A percentile compares a stretch with the other conserved stretches of the same genome.
Evolutionary conservation across 352 stramenopile genomes (phyloP).

Genomic region (Phytophthora cactorum): DNA sequence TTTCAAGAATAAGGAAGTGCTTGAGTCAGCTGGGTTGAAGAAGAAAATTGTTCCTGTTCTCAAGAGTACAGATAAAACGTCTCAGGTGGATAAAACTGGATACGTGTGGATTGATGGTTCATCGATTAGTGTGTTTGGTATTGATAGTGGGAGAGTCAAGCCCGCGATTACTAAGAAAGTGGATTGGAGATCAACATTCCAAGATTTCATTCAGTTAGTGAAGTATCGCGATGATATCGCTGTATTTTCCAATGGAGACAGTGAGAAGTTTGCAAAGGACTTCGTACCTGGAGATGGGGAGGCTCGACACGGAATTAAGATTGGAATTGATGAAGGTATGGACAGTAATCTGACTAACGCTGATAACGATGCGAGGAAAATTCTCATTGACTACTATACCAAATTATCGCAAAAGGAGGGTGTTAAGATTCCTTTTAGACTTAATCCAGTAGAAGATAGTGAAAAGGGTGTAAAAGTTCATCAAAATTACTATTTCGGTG

Average conservation of each 20-base stretch:
- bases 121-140: slow-evolving; percentile 24
- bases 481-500: slow-evolving; percentile 27
- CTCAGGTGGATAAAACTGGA: too few relatives aligned
- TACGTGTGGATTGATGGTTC: too few relatives aligned
- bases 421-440: slow-evolving; percentile 20
- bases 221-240: slow-evolving; percentile 14
- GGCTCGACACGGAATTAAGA: too few relatives aligned
- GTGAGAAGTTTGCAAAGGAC: slow-evolving; percentile 7
- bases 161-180: slow-evolving; percentile 19
- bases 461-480: slow-evolving; percentile 17
- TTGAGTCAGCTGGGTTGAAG: too few relatives aligned
- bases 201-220: slow-evolving; percentile 20
- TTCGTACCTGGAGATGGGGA: slow-evolving; percentile 10
- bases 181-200: too few relatives aligned
- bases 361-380: slow-evolving; percentile 30
- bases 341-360: slow-evolving; percentile 16
- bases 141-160: slow-evolving; percentile 3
- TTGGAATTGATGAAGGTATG: too few relatives aligned
- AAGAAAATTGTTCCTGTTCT: too few relatives aligned
- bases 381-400: too few relatives aligned
- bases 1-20: too few relatives aligned
- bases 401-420: slow-evolving; percentile 16
- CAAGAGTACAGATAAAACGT: too few relatives aligned
- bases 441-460: slow-evolving; percentile 21
- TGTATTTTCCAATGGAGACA: too few relatives aligned